A percentile compares a stretch with the other conserved stretches of the same genome.
Evolutionary conservation across 73 alveolate species (phyloP).

Genomic region (Blepharisma japonicum): DNA sequence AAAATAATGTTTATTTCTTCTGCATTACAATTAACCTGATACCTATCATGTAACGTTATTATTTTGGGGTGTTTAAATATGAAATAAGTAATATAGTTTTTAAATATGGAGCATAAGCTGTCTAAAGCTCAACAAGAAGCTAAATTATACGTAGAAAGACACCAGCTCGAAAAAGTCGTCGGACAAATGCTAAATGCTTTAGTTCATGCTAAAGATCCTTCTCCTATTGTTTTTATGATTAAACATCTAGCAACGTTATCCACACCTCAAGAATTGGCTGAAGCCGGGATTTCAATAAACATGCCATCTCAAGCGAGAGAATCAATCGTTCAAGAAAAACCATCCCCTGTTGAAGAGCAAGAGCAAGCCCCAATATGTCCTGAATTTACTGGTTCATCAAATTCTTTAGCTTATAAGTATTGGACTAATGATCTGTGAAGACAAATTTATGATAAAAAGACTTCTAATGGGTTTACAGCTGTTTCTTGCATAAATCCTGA

Average conservation of each 20-base stretch:
- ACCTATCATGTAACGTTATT: too few relatives aligned
- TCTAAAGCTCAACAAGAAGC: conserved; percentile 68
- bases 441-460: not conserved
- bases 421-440: conserved; percentile 40
- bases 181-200: conserved; percentile 65
- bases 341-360: conserved; percentile 46
- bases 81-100: too few relatives aligned
- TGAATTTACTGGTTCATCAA: conserved; percentile 31
- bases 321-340: conserved; percentile 40
- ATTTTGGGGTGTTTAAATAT: too few relatives aligned
- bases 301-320: conserved; percentile 51
- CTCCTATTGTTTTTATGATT: conserved; percentile 66
- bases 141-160: conserved; percentile 56
- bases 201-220: conserved; percentile 61
- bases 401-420: conserved; percentile 40
- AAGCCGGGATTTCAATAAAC: conserved; percentile 44
- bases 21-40: too few relatives aligned
- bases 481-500: too few relatives aligned
- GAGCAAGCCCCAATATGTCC: conserved; percentile 47
- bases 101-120: conserved; percentile 14
- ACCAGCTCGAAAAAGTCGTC: conserved; percentile 54
- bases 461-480: too few relatives aligned
- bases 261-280: conserved; percentile 46
- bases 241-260: conserved; percentile 53
- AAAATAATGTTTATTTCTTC: too few relatives aligned